A percentile compares a stretch with the other conserved stretches of the same genome.
Evolutionary conservation across 2,329 filamentous ascomycete genomes (phyloP).

Genomic region (Colletotrichum gigasporum): DNA sequence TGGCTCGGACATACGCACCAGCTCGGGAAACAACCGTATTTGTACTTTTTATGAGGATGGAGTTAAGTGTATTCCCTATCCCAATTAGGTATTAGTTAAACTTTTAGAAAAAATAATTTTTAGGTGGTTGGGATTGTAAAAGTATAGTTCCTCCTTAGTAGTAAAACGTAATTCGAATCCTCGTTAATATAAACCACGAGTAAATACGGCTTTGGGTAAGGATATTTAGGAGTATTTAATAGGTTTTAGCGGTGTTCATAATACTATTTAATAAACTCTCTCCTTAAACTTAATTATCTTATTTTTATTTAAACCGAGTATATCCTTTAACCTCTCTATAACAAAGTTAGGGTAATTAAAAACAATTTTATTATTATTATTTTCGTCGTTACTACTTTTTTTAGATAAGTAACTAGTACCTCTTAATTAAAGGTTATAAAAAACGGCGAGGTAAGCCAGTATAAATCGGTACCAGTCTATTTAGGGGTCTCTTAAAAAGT

Average conservation of each 20-base stretch:
- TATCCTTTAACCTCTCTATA: neutral
- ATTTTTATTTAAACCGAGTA: conserved; percentile 8
- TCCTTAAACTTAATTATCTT: neutral
- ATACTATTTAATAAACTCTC: neutral
- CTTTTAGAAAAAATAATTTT: neutral
- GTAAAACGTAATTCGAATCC: neutral
- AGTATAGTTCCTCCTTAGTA: neutral
- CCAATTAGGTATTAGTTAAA: neutral
- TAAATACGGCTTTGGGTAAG: neutral
- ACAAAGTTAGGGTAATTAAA: neutral
- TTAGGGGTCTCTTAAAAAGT: neutral
- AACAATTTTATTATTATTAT: neutral
- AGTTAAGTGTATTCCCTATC: neutral
- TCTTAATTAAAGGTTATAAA: neutral
- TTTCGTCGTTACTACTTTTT: no score
- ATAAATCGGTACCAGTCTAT: neutral
- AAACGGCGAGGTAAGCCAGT: neutral
- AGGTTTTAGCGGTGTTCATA: neutral
- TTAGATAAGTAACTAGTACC: neutral
- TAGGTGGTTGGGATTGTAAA: neutral
- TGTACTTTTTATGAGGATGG: neutral
- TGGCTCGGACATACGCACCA: neutral
- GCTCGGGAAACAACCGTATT: neutral
- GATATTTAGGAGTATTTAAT: neutral
- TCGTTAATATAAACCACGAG: neutral